These are phyloP conservation scores for Paracoccidioides brasiliensis DNA, from an alignment of 2,329 filamentous ascomycete genomes.

Conservation along the genomic window DNA sequence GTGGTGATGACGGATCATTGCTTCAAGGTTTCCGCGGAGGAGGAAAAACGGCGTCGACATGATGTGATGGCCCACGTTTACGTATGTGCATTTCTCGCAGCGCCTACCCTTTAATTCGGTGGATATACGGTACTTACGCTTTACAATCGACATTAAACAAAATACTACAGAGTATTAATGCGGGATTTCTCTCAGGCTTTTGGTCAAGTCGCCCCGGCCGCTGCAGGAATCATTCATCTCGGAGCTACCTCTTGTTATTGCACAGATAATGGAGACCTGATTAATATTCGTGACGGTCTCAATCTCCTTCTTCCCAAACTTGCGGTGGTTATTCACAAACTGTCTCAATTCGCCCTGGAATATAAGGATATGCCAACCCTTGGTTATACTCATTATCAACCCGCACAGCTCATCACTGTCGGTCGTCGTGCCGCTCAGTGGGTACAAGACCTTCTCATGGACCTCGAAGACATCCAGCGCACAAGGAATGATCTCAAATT, in stretches of 20 bases:
- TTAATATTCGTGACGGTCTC: slow-evolving; percentile 61
- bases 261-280: slow-evolving; percentile 66
- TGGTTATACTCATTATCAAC: slow-evolving; percentile 47
- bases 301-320: slow-evolving; percentile 66
- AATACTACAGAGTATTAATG: not conserved
- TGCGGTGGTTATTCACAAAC: slow-evolving; percentile 63
- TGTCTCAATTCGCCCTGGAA: slow-evolving; percentile 57
- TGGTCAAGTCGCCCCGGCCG: slow-evolving; percentile 60
- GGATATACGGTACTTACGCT: not conserved
- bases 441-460: slow-evolving; percentile 63
- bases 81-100: not conserved
- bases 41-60: slow-evolving; percentile 61
- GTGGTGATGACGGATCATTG: slow-evolving; percentile 64
- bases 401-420: slow-evolving; percentile 49
- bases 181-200: slow-evolving; percentile 17
- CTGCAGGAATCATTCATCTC: slow-evolving; percentile 72
- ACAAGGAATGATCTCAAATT: slow-evolving; percentile 58
- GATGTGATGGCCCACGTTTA: slow-evolving; percentile 57
- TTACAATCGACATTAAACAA: not conserved
- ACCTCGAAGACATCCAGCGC: slow-evolving; percentile 59
- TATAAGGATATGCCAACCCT: slow-evolving; percentile 62
- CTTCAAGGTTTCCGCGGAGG: slow-evolving; percentile 59
- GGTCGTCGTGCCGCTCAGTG: slow-evolving; percentile 59
- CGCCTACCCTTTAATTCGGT: not conserved
- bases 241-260: slow-evolving; percentile 40